Evolutionary conservation across 208 protist genomes (phyloP).

Genomic region (Acanthamoeba lenticulata): DNA sequence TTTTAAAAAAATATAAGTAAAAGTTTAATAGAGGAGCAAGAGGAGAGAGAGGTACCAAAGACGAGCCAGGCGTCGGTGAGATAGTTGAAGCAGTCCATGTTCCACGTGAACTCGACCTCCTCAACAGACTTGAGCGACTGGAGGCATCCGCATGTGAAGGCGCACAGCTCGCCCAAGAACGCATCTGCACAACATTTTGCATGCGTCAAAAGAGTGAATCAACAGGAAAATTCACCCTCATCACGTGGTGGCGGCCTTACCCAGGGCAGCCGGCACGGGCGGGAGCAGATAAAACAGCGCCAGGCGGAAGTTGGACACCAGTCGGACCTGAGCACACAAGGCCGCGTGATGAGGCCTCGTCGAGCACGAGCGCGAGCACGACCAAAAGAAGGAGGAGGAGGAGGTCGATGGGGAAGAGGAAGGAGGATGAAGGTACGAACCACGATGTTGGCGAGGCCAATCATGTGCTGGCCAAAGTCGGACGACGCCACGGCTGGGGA

Average conservation of each 20-base stretch:
- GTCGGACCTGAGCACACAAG: neutral
- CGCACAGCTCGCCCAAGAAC: slow-evolving; percentile 36
- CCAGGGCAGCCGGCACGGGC: neutral
- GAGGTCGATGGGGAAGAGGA: no score
- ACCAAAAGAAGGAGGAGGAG: no score
- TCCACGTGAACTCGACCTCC: slow-evolving; percentile 36
- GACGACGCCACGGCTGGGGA: neutral
- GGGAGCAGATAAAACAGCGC: slow-evolving; percentile 3
- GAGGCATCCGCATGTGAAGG: neutral
- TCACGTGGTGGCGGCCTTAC: no score
- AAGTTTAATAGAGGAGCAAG: neutral
- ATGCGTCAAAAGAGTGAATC: neutral
- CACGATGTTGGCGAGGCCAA: neutral
- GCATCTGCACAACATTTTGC: neutral
- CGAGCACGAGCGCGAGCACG: no score
- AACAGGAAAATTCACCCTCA: neutral
- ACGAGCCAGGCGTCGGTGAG: slow-evolving; percentile 44
- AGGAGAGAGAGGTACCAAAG: neutral
- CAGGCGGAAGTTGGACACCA: slow-evolving; percentile 19
- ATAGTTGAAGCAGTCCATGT: slow-evolving; percentile 53
- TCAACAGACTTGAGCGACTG: slow-evolving; percentile 12
- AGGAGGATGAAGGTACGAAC: no score
- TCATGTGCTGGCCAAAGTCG: slow-evolving; percentile 25
- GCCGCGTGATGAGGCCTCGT: neutral
- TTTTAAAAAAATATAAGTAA: neutral